Percentiles rank a stretch among this genome's conserved stretches.
Evolutionary conservation across 352 stramenopile genomes (phyloP).

Genomic region (Saprolegnia parasitica): DNA sequence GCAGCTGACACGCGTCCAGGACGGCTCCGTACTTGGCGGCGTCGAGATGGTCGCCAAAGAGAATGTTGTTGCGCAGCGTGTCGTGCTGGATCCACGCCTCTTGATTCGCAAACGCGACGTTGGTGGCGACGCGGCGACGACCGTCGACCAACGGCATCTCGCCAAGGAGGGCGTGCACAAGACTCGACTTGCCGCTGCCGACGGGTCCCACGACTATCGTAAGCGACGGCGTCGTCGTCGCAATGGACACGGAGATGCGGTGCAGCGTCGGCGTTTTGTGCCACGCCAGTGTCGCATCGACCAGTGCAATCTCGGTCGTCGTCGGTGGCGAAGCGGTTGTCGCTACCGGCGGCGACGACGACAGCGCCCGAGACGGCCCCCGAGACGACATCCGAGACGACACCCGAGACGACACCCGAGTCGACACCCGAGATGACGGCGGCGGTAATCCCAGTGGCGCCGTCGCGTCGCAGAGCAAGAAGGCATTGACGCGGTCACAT

Average conservation of each 20-base stretch:
- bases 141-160: slow-evolving; percentile 36
- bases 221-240: no score
- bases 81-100: slow-evolving; percentile 53
- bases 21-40: slow-evolving; percentile 51
- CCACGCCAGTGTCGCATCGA: slow-evolving; percentile 41
- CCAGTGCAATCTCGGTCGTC: slow-evolving; percentile 6
- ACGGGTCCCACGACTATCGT: slow-evolving; percentile 64
- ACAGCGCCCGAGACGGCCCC: neutral
- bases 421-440: no score
- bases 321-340: slow-evolving; percentile 30
- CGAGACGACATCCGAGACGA: neutral
- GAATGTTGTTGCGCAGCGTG: slow-evolving; percentile 48
- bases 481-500: slow-evolving; percentile 30
- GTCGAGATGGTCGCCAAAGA: slow-evolving; percentile 38
- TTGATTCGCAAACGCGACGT: slow-evolving; percentile 41
- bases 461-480: slow-evolving; percentile 41
- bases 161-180: slow-evolving; percentile 45
- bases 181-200: slow-evolving; percentile 64
- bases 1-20: slow-evolving; percentile 72
- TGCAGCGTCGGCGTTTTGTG: slow-evolving; percentile 60
- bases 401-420: no score
- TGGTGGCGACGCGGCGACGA: slow-evolving; percentile 22
- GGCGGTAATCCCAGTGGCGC: no score
- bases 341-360: slow-evolving; percentile 33
- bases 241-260: no score